phyloP scores from a whole-genome alignment of 1,284 basidiomycete species.

The Afroboletus lepidellus region DNA sequence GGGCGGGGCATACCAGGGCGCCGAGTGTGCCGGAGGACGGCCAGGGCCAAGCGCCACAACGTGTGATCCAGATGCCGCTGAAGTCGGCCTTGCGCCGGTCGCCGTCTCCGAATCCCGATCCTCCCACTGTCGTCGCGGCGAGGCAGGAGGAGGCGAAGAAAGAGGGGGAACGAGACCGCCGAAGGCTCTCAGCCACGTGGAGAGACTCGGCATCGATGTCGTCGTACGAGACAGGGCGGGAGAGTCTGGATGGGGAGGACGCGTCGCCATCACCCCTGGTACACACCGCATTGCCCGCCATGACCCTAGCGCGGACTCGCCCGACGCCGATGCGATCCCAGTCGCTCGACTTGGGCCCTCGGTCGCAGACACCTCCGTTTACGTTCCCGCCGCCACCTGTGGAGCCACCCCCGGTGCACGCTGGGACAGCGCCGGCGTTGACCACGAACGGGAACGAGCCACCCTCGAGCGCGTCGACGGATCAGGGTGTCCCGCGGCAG shows the following conservation, averaged over 20 bases:
- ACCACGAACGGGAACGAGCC: neutral
- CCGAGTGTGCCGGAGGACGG: neutral
- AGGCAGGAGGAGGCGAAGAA: neutral
- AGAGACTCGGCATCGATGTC: conserved; percentile 38
- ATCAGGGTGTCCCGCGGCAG: conserved; percentile 41
- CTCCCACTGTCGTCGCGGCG: neutral
- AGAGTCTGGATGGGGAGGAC: conserved; percentile 39
- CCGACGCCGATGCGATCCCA: neutral
- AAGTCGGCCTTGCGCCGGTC: conserved; percentile 60
- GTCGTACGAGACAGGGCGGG: conserved; percentile 61
- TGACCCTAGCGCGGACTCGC: neutral
- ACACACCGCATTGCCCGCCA: neutral
- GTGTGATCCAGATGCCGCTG: conserved; percentile 47
- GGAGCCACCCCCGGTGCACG: conserved; percentile 4
- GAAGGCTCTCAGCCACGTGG: neutral
- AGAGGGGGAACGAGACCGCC: neutral
- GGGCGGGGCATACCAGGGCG: neutral
- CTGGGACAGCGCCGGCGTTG: neutral
- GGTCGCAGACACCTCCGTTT: conserved; percentile 4
- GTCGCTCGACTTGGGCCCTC: neutral
- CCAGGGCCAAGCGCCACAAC: neutral
- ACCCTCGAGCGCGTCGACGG: conserved; percentile 17
- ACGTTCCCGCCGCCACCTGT: conserved; percentile 28
- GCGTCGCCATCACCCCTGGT: neutral
- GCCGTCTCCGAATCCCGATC: conserved; percentile 24